Evolutionary conservation across 495 filamentous ascomycete genomes (phyloP).

Genomic region (Lasiosphaeria hispida): DNA sequence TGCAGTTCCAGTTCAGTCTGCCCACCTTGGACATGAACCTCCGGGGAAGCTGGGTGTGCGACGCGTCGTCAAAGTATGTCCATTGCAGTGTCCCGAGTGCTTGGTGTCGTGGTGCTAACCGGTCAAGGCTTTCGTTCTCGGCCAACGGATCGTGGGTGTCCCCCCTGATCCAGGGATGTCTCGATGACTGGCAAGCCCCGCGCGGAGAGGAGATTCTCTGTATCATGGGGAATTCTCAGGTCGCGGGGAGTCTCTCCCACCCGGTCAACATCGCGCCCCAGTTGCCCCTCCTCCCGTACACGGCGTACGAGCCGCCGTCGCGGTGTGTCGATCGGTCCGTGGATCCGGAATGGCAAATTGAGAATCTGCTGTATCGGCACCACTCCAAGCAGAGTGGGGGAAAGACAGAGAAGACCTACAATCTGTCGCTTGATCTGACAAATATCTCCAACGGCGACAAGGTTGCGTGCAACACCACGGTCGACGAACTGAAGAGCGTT

Average conservation of each 20-base stretch:
- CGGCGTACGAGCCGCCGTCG: constrained; percentile 10
- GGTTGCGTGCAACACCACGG: constrained; percentile 7
- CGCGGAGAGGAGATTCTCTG: constrained; percentile 22
- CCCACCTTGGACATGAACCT: constrained; percentile 17
- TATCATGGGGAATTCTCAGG: constrained; percentile 25
- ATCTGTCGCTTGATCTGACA: constrained; percentile 16
- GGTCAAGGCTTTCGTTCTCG: constrained; percentile 17
- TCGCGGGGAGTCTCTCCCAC: constrained; percentile 15
- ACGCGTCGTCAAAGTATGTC: constrained; percentile 8
- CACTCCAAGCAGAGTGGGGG: background rate
- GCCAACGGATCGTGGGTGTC: constrained; percentile 19
- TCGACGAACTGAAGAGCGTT: constrained; percentile 5
- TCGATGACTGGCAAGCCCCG: constrained; percentile 18
- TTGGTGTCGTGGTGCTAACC: background rate
- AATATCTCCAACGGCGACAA: constrained; percentile 18
- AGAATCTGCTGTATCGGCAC: constrained; percentile 17
- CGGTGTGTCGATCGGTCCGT: constrained; percentile 20
- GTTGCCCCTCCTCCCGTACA: constrained; percentile 21
- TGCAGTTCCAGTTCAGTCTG: constrained; percentile 24
- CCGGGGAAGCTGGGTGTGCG: constrained; percentile 20
- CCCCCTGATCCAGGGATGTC: constrained; percentile 21
- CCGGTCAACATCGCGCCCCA: constrained; percentile 24
- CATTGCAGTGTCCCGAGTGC: too few species aligned
- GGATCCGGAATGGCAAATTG: constrained; percentile 22
- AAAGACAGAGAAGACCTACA: background rate